Percentiles rank a stretch among this genome's conserved stretches.
Evolutionary conservation across 257 asterid genomes (phyloP).

Genomic region (Solanum microdontum): DNA sequence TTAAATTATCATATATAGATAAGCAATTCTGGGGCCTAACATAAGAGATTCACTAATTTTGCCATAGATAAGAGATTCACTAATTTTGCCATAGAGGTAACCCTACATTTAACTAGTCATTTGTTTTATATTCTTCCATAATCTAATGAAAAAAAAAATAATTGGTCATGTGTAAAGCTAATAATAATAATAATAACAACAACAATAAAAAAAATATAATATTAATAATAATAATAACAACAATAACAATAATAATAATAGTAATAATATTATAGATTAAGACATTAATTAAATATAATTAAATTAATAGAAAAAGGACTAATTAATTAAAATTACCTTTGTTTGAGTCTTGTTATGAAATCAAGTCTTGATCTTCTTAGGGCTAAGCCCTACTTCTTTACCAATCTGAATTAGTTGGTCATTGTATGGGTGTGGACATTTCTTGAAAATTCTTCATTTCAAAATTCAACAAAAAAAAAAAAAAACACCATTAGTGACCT

Average conservation of each 20-base stretch:
- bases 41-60: neutral
- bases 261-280: no score
- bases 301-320: neutral
- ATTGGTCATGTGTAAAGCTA: no score
- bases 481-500: neutral
- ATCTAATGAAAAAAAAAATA: no score
- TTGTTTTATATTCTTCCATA: no score
- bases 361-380: conserved; percentile 49
- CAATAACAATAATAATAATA: no score
- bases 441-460: conserved; percentile 42
- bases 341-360: conserved; percentile 63
- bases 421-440: conserved; percentile 42
- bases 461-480: neutral
- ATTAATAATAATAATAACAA: no score
- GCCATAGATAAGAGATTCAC: no score
- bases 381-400: conserved; percentile 40
- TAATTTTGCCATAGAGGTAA: no score
- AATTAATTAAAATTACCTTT: conserved; percentile 20
- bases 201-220: no score
- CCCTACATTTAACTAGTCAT: neutral
- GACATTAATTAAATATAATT: neutral
- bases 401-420: conserved; percentile 40
- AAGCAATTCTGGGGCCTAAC: neutral
- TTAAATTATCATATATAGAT: no score
- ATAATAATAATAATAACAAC: no score